Evolutionary conservation across 345 rosid genomes (phyloP).

Genomic region (Turnera subulata): DNA sequence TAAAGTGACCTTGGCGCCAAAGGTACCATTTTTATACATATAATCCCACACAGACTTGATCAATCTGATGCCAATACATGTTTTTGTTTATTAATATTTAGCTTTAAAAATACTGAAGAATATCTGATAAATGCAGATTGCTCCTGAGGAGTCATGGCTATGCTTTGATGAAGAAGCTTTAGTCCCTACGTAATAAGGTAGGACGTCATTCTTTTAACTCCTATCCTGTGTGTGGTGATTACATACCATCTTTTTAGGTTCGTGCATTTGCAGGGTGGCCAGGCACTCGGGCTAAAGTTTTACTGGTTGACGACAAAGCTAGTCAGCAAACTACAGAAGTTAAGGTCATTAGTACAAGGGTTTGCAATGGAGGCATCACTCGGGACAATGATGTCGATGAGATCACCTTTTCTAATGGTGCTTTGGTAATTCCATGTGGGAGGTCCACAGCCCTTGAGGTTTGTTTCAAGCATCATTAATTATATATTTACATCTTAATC

Average conservation of each 20-base stretch:
- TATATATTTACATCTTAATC: neutral
- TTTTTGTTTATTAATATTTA: neutral
- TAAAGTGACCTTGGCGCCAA: slow-evolving; percentile 82
- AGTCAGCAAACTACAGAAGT: slow-evolving; percentile 44
- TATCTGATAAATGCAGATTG: slow-evolving; percentile 44
- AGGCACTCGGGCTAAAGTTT: slow-evolving; percentile 79
- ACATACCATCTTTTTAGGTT: slow-evolving; percentile 53
- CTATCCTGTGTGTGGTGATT: slow-evolving; percentile 14
- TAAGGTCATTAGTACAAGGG: slow-evolving; percentile 72
- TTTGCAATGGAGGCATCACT: slow-evolving; percentile 18
- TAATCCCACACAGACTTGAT: neutral
- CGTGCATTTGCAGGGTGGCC: slow-evolving; percentile 99
- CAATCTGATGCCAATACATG: too few relatives aligned
- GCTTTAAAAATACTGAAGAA: neutral
- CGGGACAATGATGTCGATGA: slow-evolving; percentile 37
- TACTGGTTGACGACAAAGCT: slow-evolving; percentile 36
- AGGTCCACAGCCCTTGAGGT: slow-evolving; percentile 73
- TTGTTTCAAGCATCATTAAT: slow-evolving; percentile 1
- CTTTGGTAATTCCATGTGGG: slow-evolving; percentile 68
- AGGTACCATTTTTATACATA: slow-evolving; percentile 35
- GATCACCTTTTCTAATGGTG: slow-evolving; percentile 44
- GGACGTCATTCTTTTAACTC: slow-evolving; percentile 5
- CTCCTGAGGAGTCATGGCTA: slow-evolving; percentile 85
- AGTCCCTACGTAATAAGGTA: slow-evolving; percentile 83
- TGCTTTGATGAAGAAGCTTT: slow-evolving; percentile 69